phyloP scores from a whole-genome alignment of 116 monocot species.

The Posidonia oceanica region DNA sequence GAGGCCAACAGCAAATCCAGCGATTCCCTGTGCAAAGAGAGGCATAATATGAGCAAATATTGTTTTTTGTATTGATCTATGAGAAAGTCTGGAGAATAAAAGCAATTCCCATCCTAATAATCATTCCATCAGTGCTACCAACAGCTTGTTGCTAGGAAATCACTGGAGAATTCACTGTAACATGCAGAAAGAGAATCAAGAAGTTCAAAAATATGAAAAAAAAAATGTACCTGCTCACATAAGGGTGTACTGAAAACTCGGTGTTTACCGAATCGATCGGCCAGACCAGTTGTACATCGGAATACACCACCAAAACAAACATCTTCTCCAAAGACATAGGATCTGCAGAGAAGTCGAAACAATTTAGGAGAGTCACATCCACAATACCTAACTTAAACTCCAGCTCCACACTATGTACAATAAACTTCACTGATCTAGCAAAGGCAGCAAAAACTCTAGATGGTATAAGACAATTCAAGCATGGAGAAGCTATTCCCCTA shows the following conservation, averaged over 20 bases:
- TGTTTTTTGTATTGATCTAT: not conserved
- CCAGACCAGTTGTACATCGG: slow-evolving; percentile 83
- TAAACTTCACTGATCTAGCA: no score
- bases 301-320: slow-evolving; percentile 93
- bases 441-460: no score
- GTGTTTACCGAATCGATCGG: slow-evolving; percentile 67
- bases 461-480: no score
- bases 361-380: not conserved
- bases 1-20: slow-evolving; percentile 94
- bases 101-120: not conserved
- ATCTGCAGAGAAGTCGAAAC: slow-evolving; percentile 24
- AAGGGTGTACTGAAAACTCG: slow-evolving; percentile 95
- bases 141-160: no score
- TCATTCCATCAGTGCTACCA: no score
- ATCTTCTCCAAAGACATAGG: slow-evolving; percentile 94
- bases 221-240: slow-evolving; percentile 72
- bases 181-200: not conserved
- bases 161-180: not conserved
- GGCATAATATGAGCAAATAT: not conserved
- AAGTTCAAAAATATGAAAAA: slow-evolving; percentile 6
- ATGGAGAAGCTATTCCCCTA: no score
- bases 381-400: not conserved
- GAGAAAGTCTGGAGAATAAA: not conserved
- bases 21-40: slow-evolving; percentile 55
- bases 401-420: not conserved